These are phyloP conservation scores for Pyrenophora graminea DNA, from an alignment of 2,329 filamentous ascomycete species.

Conservation along the genomic window DNA sequence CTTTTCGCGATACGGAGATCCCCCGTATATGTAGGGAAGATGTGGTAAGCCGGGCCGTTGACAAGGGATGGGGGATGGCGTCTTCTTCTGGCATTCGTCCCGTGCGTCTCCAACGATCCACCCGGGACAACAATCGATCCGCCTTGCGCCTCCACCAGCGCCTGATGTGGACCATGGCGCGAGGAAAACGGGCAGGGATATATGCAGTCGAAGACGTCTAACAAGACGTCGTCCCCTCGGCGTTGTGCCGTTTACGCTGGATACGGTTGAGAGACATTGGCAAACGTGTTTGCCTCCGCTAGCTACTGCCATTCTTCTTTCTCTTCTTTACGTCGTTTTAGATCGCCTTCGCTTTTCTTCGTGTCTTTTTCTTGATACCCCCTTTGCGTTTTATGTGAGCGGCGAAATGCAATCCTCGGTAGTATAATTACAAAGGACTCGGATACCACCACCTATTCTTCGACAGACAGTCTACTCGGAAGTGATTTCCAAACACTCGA, in stretches of 20 bases:
- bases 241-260: constrained; percentile 12
- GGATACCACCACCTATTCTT: not conserved
- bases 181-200: constrained; percentile 18
- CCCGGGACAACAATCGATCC: constrained; percentile 20
- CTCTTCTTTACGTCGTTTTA: not conserved
- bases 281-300: constrained; percentile 11
- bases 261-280: constrained; percentile 10
- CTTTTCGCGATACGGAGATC: not conserved
- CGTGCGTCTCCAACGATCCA: constrained; percentile 1
- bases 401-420: constrained; percentile 9
- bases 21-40: not conserved
- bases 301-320: constrained; percentile 1
- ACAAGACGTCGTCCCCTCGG: constrained; percentile 20
- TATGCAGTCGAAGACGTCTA: constrained; percentile 15
- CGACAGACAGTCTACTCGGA: not conserved
- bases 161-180: constrained; percentile 19
- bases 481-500: not conserved
- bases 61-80: not conserved
- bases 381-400: not conserved
- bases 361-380: constrained; percentile 2
- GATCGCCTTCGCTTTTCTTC: not conserved
- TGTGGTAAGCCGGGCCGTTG: constrained; percentile 10
- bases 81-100: constrained; percentile 9
- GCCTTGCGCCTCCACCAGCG: constrained; percentile 2
- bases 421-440: not conserved